phyloP scores from a whole-genome alignment of 2,329 filamentous ascomycete species.

The Blastomyces percursus region DNA sequence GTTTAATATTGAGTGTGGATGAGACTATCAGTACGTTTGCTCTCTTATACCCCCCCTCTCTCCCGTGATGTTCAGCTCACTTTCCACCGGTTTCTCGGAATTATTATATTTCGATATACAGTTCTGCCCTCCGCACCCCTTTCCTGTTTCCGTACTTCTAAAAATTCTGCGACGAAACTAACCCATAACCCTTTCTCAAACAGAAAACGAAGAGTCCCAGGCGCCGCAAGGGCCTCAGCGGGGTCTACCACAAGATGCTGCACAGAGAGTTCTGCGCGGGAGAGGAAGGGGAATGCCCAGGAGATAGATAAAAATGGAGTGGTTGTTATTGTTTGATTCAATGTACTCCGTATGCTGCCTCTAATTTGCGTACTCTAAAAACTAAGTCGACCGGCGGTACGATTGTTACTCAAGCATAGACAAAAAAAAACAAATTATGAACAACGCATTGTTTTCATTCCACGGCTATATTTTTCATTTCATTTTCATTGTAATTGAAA shows the following conservation, averaged over 20 bases:
- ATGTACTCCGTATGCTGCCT: neutral
- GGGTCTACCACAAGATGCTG: constrained; percentile 66
- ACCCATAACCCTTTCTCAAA: constrained; percentile 7
- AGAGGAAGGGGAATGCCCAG: constrained; percentile 85
- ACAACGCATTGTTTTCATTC: neutral
- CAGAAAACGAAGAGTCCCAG: constrained; percentile 82
- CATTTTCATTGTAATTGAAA: neutral
- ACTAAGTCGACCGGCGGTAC: neutral
- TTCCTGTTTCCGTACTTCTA: neutral
- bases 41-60: neutral
- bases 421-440: neutral
- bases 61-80: too few species aligned
- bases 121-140: neutral
- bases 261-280: constrained; percentile 76
- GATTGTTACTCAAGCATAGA: neutral
- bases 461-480: neutral
- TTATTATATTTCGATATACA: neutral
- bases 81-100: neutral
- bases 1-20: constrained; percentile 89
- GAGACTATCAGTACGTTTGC: constrained; percentile 75
- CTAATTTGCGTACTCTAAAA: neutral
- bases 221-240: constrained; percentile 69
- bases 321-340: neutral
- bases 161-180: neutral
- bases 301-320: constrained; percentile 43